Conservation (phyloP, 768 basidiomycete species). For the Suillus ampliporus region DNA sequence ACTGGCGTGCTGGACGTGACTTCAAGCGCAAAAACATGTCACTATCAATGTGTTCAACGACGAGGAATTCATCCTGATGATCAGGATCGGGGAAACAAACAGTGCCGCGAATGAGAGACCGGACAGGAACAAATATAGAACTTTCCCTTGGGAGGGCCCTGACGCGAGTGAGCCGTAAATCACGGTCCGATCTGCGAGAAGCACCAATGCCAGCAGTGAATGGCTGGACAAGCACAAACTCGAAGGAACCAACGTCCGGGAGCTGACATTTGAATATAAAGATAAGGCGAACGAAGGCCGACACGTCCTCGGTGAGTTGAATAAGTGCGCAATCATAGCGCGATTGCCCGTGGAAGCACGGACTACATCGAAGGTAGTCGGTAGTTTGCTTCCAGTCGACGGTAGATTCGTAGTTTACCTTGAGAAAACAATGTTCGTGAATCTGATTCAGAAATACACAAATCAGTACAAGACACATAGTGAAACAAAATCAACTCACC, state of each 20-base stretch:
- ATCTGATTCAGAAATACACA: slow-evolving; percentile 26
- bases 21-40: slow-evolving; percentile 31
- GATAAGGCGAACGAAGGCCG: slow-evolving; percentile 24
- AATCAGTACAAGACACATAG: slow-evolving; percentile 9
- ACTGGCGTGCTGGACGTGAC: too few relatives aligned
- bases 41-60: slow-evolving; percentile 36
- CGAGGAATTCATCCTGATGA: slow-evolving; percentile 24
- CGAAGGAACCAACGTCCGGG: slow-evolving; percentile 8
- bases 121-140: slow-evolving; percentile 29
- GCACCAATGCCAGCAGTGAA: slow-evolving; percentile 16
- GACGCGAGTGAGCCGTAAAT: slow-evolving; percentile 23
- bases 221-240: slow-evolving; percentile 30
- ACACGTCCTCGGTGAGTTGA: background rate
- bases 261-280: slow-evolving; percentile 30
- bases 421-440: slow-evolving; percentile 29
- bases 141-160: slow-evolving; percentile 10
- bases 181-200: slow-evolving; percentile 22
- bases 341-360: slow-evolving; percentile 30
- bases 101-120: slow-evolving; percentile 38
- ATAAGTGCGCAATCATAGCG: slow-evolving; percentile 37
- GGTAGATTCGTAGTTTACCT: slow-evolving; percentile 32
- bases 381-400: slow-evolving; percentile 34
- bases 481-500: background rate
- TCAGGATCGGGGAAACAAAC: slow-evolving; percentile 25
- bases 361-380: slow-evolving; percentile 39